phyloP scores from a whole-genome alignment of 2,329 filamentous ascomycete genomes.

The Trichoderma semiorbis region DNA sequence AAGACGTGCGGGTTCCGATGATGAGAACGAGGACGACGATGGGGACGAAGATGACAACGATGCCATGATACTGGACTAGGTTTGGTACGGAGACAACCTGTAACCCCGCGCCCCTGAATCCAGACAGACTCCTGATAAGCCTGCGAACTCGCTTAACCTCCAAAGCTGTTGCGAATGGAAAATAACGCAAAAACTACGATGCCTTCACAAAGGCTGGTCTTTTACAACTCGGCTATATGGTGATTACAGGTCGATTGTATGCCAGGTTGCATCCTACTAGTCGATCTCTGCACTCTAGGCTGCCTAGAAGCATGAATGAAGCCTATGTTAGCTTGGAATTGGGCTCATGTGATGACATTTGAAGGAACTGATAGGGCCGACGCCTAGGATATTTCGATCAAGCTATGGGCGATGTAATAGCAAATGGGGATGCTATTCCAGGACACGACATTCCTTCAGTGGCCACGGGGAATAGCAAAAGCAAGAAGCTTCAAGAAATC shows the following conservation, averaged over 20 bases:
- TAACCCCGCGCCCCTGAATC: neutral
- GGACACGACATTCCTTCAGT: neutral
- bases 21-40: conserved; percentile 8
- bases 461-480: neutral
- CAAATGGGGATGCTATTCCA: neutral
- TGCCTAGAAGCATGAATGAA: neutral
- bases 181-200: neutral
- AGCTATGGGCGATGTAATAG: neutral
- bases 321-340: neutral
- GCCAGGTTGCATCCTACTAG: neutral
- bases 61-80: conserved; percentile 4
- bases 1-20: neutral
- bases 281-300: neutral
- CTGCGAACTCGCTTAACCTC: neutral
- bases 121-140: neutral
- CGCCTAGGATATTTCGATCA: neutral
- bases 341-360: neutral
- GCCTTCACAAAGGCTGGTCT: too few relatives aligned
- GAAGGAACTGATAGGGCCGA: neutral
- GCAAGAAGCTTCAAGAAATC: neutral
- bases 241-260: neutral
- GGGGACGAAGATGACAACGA: conserved; percentile 7
- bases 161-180: neutral
- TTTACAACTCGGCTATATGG: neutral
- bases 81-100: neutral